A percentile compares a stretch with the other conserved stretches of the same genome.
Evolutionary conservation across 306 rosid species (phyloP).

Genomic region (Prinsepia uniflora): DNA sequence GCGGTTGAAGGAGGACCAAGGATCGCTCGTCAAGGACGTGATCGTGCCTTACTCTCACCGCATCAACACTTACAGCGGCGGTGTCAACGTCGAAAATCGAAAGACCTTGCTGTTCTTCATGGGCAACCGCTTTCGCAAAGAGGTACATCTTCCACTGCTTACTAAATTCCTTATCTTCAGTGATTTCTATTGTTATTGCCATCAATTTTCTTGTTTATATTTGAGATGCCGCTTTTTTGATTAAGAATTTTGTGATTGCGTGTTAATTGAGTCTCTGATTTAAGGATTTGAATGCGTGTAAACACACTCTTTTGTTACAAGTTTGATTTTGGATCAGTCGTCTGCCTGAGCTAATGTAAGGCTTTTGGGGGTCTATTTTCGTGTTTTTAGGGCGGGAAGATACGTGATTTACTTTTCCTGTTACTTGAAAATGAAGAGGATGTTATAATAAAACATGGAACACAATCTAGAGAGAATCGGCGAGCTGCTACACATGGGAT

Average conservation of each 20-base stretch:
- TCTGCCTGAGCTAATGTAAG: slow-evolving; percentile 11
- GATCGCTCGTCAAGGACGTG: slow-evolving; percentile 81
- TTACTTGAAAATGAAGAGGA: slow-evolving; percentile 67
- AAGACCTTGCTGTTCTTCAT: slow-evolving; percentile 75
- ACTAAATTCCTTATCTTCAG: background rate
- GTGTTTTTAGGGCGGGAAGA: slow-evolving; percentile 74
- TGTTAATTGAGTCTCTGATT: background rate
- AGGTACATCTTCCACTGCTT: slow-evolving; percentile 39
- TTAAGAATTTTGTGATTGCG: background rate
- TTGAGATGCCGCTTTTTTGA: background rate
- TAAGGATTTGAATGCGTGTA: background rate
- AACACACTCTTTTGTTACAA: background rate
- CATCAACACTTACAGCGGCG: slow-evolving; percentile 51
- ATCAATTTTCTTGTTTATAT: background rate
- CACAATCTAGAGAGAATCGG: slow-evolving; percentile 86
- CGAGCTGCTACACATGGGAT: slow-evolving; percentile 90
- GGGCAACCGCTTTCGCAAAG: slow-evolving; percentile 93
- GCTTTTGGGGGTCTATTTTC: background rate
- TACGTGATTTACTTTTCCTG: slow-evolving; percentile 76
- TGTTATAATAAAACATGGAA: slow-evolving; percentile 80
- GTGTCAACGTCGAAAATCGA: slow-evolving; percentile 46
- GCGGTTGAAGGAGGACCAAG: slow-evolving; percentile 69
- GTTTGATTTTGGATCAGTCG: background rate
- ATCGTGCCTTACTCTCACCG: slow-evolving; percentile 85
- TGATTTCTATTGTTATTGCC: background rate